Base-by-base conservation (phyloP, 306 rosid species). In the Acacia acuminata region DNA sequence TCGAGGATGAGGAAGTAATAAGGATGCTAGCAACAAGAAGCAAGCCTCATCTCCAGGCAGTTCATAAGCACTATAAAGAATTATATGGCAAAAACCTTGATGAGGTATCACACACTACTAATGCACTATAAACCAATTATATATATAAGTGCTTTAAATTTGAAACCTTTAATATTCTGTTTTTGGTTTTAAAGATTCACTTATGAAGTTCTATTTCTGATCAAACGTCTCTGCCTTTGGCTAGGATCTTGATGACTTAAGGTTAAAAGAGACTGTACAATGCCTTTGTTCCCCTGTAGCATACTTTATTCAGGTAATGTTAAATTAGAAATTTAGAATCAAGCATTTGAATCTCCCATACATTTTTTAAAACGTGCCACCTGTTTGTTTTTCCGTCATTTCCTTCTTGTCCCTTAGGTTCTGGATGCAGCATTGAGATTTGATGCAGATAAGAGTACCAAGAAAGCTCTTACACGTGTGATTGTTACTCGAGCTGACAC, bases 401-500 rank as follows among this genome's bases (percentile, higher is more conserved):
- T 69, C 4, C n/a, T 30, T 50, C 83, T 3, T 10, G 45, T 40
- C 0, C 10, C 36, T 63, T 19, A 73, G 98, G 91, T 92, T 70
- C 78, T 96, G 90, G 83, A 91, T 60, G 66, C 66, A 38, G 75
- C 99, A 53, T 71, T 96, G 83, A 89, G 50, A 82, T 79, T 65
- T 79, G 94, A 90, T 73, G 91, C 80, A 8, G 87, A 96, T 20
- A 91, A 94, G 85, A 86, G 71, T 12, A 79, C 69, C 50, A 92
- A 90, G 73, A 96, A 94, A 77, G 90, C 86, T 25, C 81, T 94
- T 79, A 91, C 97, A 61, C 92, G 99, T 79, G 93, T 96, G n/a
- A 76, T 94, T 20, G 93, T 94, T 36, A 90, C 99, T 51, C 80
- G 96, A 85, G 93, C 98, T 22, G 98, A 96, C 42, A 44, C 40